phyloP scores from a whole-genome alignment of 1,139 yeast genomes.

The Candida tunisiensis region DNA sequence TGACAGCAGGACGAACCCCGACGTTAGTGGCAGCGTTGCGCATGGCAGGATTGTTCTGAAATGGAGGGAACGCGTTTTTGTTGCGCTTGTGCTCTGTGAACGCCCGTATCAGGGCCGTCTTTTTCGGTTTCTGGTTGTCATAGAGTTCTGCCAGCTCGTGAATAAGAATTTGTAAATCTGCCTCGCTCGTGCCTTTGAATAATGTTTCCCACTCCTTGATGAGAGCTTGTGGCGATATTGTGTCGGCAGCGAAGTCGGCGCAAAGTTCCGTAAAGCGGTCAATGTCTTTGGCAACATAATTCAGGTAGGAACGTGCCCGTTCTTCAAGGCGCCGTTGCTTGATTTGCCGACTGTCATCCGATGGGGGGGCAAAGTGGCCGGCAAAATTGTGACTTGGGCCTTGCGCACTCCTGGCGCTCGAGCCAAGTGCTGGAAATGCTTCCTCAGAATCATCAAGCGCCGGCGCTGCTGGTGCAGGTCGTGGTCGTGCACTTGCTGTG shows the following conservation, averaged over 20 bases:
- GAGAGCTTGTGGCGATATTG: conserved; percentile 33
- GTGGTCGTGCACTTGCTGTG: background rate
- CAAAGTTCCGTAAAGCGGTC: conserved; percentile 35
- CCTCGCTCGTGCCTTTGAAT: conserved; percentile 22
- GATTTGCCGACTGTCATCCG: conserved; percentile 26
- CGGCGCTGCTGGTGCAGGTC: conserved; percentile 1
- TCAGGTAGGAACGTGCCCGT: conserved; percentile 45
- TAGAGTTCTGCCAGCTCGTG: conserved; percentile 27
- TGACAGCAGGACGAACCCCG: too few relatives aligned
- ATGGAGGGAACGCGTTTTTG: too few relatives aligned
- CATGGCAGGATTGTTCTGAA: too few relatives aligned
- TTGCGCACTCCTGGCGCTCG: conserved; percentile 3
- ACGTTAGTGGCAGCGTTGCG: too few relatives aligned
- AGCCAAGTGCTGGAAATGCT: conserved; percentile 14
- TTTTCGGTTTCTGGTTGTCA: too few relatives aligned
- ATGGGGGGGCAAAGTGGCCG: conserved; percentile 1
- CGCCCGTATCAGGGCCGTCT: too few relatives aligned
- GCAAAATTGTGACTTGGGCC: conserved; percentile 2
- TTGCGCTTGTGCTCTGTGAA: too few relatives aligned
- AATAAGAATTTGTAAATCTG: conserved; percentile 30
- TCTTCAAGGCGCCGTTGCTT: conserved; percentile 60
- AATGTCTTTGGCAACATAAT: conserved; percentile 32
- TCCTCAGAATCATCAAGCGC: conserved; percentile 6
- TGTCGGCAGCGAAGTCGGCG: conserved; percentile 28
- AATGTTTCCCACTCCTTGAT: conserved; percentile 32